A percentile compares a stretch with the other conserved stretches of the same genome.
These are phyloP conservation scores for Scedosporium aurantiacum DNA, from an alignment of 2,329 filamentous ascomycete genomes.

Conservation along the genomic window DNA sequence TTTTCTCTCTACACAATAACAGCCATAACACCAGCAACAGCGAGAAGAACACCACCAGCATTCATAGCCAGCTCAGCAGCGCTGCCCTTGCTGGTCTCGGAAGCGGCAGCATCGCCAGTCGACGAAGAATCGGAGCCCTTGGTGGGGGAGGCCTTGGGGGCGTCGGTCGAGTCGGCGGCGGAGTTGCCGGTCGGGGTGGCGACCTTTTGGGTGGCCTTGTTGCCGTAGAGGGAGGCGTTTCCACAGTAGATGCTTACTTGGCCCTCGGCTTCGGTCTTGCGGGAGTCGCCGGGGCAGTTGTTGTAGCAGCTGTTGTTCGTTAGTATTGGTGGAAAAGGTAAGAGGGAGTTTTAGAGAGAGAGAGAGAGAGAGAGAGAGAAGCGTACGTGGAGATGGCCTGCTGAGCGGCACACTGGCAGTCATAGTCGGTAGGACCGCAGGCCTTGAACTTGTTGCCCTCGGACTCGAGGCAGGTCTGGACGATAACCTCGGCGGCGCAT, in stretches of 20 bases:
- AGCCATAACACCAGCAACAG: constrained; percentile 25
- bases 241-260: constrained; percentile 33
- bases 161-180: constrained; percentile 11
- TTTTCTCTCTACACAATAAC: constrained; percentile 23
- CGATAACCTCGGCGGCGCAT: constrained; percentile 36
- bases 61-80: constrained; percentile 19
- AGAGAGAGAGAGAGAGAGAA: neutral
- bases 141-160: constrained; percentile 11
- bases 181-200: constrained; percentile 14
- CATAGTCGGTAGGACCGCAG: constrained; percentile 30
- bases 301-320: constrained; percentile 36
- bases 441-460: constrained; percentile 26
- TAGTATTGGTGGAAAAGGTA: neutral
- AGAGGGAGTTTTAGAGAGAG: neutral
- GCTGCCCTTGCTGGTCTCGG: constrained; percentile 12
- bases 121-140: constrained; percentile 12
- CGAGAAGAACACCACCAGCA: constrained; percentile 23
- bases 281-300: constrained; percentile 42
- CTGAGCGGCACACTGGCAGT: constrained; percentile 35
- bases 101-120: constrained; percentile 11
- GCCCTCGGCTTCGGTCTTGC: constrained; percentile 21
- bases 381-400: constrained; percentile 34
- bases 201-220: constrained; percentile 17
- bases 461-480: constrained; percentile 30
- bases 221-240: constrained; percentile 32